phyloP scores from a whole-genome alignment of 495 filamentous ascomycete species.

The Penicillium lagena region DNA sequence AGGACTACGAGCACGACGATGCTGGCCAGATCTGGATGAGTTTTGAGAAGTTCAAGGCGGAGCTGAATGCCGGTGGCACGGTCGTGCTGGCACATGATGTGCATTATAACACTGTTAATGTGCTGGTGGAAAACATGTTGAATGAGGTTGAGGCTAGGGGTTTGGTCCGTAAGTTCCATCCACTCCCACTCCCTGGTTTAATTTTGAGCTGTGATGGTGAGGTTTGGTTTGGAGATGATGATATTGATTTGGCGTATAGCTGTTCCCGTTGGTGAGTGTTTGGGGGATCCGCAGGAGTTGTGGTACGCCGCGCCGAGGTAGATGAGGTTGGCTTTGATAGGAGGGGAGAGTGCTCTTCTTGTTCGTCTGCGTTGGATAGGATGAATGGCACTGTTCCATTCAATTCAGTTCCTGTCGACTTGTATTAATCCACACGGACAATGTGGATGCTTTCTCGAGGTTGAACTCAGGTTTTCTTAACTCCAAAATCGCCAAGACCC shows the following conservation, averaged over 20 bases:
- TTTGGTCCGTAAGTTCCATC: constrained; percentile 17
- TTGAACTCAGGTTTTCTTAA: too few relatives aligned
- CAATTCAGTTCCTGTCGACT: too few relatives aligned
- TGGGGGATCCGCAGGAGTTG: constrained; percentile 56
- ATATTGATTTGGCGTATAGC: constrained; percentile 28
- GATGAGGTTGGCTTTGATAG: not conserved
- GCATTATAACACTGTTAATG: constrained; percentile 32
- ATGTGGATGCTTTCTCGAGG: too few relatives aligned
- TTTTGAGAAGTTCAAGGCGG: constrained; percentile 23
- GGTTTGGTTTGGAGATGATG: constrained; percentile 1
- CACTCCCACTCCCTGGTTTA: too few relatives aligned
- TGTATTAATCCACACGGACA: too few relatives aligned
- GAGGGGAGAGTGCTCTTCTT: too few relatives aligned
- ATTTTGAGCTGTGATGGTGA: too few relatives aligned
- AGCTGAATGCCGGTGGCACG: constrained; percentile 22
- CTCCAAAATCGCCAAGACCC: too few relatives aligned
- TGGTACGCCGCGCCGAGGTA: constrained; percentile 49
- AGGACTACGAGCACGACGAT: constrained; percentile 35
- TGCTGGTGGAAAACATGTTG: constrained; percentile 32
- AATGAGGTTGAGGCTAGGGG: constrained; percentile 21
- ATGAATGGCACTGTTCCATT: too few relatives aligned
- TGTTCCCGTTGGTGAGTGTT: constrained; percentile 69
- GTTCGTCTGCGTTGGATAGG: not conserved
- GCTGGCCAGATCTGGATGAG: constrained; percentile 14
- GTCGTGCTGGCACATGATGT: constrained; percentile 42